Evolutionary conservation across 495 filamentous ascomycete genomes (phyloP).

Genomic region (Wilcoxina mikolae): DNA sequence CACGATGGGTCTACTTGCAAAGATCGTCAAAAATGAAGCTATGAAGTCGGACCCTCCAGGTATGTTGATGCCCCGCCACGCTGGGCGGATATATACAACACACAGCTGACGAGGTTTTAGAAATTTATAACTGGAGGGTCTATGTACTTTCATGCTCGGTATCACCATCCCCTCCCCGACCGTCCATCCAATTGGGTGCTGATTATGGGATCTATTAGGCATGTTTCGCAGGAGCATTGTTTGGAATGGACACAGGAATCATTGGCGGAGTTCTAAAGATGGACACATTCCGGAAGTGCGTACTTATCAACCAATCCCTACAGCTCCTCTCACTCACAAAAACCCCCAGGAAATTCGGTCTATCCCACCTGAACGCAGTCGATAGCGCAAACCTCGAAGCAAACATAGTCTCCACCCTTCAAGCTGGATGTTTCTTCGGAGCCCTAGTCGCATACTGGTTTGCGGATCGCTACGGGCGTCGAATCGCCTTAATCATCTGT

Average conservation of each 20-base stretch:
- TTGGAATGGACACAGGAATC: conserved; percentile 50
- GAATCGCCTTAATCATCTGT: conserved; percentile 21
- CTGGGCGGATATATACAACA: neutral
- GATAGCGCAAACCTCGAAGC: conserved; percentile 33
- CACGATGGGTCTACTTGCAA: conserved; percentile 39
- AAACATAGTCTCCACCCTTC: conserved; percentile 53
- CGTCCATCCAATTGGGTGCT: too few species aligned
- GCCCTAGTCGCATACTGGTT: conserved; percentile 42
- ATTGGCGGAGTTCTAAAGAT: conserved; percentile 50
- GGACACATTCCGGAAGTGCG: conserved; percentile 34
- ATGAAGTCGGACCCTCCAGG: conserved; percentile 52
- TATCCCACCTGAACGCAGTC: conserved; percentile 22
- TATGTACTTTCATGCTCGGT: conserved; percentile 55
- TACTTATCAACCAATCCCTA: neutral
- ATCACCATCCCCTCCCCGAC: conserved; percentile 24
- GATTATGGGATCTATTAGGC: conserved; percentile 39
- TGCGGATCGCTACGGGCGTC: conserved; percentile 44
- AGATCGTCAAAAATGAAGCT: conserved; percentile 63
- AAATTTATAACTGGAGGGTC: conserved; percentile 69
- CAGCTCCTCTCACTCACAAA: neutral
- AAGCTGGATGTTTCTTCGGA: conserved; percentile 50
- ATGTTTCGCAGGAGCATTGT: conserved; percentile 65
- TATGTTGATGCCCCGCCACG: neutral
- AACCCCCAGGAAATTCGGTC: conserved; percentile 35
- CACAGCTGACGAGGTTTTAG: conserved; percentile 12